phyloP scores from a whole-genome alignment of 2,329 filamentous ascomycete genomes.

The Fusarium goolgardi region DNA sequence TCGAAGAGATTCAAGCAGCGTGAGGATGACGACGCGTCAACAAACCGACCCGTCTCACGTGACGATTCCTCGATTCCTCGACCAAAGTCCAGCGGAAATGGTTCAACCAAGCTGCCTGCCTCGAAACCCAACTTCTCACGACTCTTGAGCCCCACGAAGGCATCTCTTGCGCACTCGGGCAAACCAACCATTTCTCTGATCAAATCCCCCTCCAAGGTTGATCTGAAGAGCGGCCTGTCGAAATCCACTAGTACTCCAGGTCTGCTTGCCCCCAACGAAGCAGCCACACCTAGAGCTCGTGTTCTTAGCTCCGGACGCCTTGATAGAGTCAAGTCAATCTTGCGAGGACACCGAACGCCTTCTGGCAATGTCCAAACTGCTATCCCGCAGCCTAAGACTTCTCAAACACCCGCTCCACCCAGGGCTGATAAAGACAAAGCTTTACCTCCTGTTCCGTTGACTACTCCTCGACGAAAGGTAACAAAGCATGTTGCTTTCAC shows the following conservation, averaged over 20 bases:
- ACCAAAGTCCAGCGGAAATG: constrained; percentile 53
- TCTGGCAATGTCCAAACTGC: constrained; percentile 58
- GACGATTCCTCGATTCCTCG: constrained; percentile 62
- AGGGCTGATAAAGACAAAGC: constrained; percentile 66
- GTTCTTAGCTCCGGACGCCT: constrained; percentile 63
- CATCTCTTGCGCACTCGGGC: constrained; percentile 63
- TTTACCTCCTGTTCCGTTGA: constrained; percentile 64
- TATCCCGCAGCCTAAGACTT: constrained; percentile 59
- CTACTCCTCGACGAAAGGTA: constrained; percentile 74
- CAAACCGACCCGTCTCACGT: constrained; percentile 68
- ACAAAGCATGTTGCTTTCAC: constrained; percentile 85
- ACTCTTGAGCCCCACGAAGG: constrained; percentile 82
- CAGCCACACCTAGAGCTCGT: constrained; percentile 51
- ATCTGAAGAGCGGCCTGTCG: constrained; percentile 53
- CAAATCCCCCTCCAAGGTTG: constrained; percentile 61
- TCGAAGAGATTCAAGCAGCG: constrained; percentile 79
- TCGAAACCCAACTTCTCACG: constrained; percentile 64
- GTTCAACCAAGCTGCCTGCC: constrained; percentile 51
- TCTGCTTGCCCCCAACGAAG: constrained; percentile 49
- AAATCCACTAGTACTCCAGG: constrained; percentile 66
- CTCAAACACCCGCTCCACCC: constrained; percentile 60
- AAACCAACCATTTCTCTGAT: constrained; percentile 50
- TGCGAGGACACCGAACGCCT: constrained; percentile 57
- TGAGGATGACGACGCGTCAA: constrained; percentile 75
- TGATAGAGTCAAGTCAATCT: constrained; percentile 69